Evolutionary conservation across 2,329 filamentous ascomycete species (phyloP), one percentile per base, ranked within the genome.

Genomic region (Diplodia mutila): DNA sequence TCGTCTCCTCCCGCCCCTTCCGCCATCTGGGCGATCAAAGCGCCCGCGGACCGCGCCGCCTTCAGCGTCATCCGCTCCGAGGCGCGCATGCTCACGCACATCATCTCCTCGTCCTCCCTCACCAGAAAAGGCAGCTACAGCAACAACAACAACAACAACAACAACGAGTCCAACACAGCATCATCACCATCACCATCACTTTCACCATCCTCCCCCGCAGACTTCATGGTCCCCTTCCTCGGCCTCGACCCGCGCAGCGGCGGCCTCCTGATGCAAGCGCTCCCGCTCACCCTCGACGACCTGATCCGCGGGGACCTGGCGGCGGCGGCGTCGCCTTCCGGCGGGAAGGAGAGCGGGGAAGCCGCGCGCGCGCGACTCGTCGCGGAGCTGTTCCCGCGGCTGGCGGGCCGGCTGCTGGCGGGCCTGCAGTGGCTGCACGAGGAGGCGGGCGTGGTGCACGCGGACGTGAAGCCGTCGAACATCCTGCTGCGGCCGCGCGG

Each of bases 381-480:
- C 3, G 76, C 78, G 7, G 42, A 67, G 4, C 46, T 80, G 3
- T 83, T 83, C 65, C 80, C 81, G 1, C 57, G 68, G n/a, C 72
- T 84, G 8, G 80, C 80, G 0, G 69, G 72, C 27, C 72, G 78
- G 42, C 75, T 84, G 7, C 74, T 82, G 34, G 71, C 73, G 46
- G 80, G 80, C 23, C 73, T 84, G 3, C 75, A 75, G 4, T 83
- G 81, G 76, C 70, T 84, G 32, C 65, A 67, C 66, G 77, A 81
- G 55, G 67, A 72, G 8, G 75, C 77, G 29, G 75, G 74, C 25
- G 77, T 82, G 59, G 75, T 81, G 1, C 79, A 81, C 67, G 82
- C 80, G 5, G 82, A 84, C 67, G 79, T 84, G 73, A 84, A 84
- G 72, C 81, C 82, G 1, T 77, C 76, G 1, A 84, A 84, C 71